A percentile compares a stretch with the other conserved stretches of the same genome.
Conservation (phyloP, 2,329 filamentous ascomycete genomes). For the Epichloe elymi region DNA sequence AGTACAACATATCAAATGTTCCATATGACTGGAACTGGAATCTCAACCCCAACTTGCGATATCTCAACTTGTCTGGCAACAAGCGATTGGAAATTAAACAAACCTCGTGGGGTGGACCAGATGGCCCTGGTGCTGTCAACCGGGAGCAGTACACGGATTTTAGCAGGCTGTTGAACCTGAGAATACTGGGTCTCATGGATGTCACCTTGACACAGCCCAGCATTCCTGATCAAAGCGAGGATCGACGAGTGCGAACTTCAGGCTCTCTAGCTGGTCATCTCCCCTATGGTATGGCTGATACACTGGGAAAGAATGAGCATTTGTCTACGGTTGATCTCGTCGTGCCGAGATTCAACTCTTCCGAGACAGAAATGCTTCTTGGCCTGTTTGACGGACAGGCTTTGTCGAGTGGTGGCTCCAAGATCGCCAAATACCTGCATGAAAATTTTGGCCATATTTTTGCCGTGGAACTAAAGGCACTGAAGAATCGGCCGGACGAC, state of each 20-base stretch:
- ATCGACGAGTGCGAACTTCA: slow-evolving; percentile 89
- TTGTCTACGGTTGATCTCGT: slow-evolving; percentile 92
- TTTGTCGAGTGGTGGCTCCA: slow-evolving; percentile 79
- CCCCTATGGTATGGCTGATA: slow-evolving; percentile 94
- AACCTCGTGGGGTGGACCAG: slow-evolving; percentile 30
- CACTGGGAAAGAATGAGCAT: slow-evolving; percentile 83
- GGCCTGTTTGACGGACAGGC: slow-evolving; percentile 94
- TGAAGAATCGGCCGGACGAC: slow-evolving; percentile 56
- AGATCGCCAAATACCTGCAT: slow-evolving; percentile 91
- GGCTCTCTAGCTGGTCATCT: slow-evolving; percentile 85
- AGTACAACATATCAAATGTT: slow-evolving; percentile 98
- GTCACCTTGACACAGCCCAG: slow-evolving; percentile 88
- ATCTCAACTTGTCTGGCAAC: slow-evolving; percentile 92
- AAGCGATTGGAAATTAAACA: slow-evolving; percentile 85
- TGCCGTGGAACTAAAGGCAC: slow-evolving; percentile 61
- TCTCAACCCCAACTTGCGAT: slow-evolving; percentile 87
- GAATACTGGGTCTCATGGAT: slow-evolving; percentile 91
- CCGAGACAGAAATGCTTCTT: slow-evolving; percentile 77
- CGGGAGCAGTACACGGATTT: slow-evolving; percentile 72
- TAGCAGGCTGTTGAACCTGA: slow-evolving; percentile 66
- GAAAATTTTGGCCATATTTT: slow-evolving; percentile 89
- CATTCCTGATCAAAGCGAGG: slow-evolving; percentile 89
- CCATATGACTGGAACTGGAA: slow-evolving; percentile 99
- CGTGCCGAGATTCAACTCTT: slow-evolving; percentile 79
- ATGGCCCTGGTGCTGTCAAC: slow-evolving; percentile 39